phyloP scores from a whole-genome alignment of 441 rosid genomes.

The Bocquillonia castaneifolia region DNA sequence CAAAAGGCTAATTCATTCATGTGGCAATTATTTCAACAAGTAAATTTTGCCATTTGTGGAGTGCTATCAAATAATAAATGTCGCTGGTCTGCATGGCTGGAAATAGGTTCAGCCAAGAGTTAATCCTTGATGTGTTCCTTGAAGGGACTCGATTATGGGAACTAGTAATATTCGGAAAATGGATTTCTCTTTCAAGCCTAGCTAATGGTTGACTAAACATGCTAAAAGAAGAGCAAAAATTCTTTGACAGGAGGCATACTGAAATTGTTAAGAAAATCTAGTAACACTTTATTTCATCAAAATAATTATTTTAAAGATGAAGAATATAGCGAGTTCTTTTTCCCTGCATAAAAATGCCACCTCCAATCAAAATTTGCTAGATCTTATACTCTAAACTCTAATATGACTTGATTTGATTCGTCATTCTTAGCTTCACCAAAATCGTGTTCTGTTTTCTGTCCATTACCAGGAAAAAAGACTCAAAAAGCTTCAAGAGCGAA shows the following conservation, averaged over 20 bases:
- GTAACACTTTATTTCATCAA: not conserved
- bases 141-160: not conserved
- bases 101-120: not conserved
- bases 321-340: not conserved
- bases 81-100: not conserved
- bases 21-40: not conserved
- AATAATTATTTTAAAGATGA: too few species aligned
- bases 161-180: not conserved
- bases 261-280: not conserved
- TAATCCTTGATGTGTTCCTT: not conserved
- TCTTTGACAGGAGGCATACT: not conserved
- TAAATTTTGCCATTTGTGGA: not conserved
- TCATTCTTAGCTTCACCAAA: constrained; percentile 9
- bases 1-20: too few species aligned
- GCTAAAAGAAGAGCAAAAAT: not conserved
- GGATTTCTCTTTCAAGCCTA: not conserved
- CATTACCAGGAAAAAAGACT: constrained; percentile 65
- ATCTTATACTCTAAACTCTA: not conserved
- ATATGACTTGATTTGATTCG: not conserved
- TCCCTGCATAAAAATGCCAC: not conserved
- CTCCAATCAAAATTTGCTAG: not conserved
- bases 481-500: constrained; percentile 67
- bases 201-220: not conserved
- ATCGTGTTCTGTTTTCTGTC: constrained; percentile 2
- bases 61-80: not conserved